Percentiles rank a stretch among this genome's conserved stretches.
Evolutionary conservation across 805 yeast genomes (phyloP).

Genomic region (Metschnikowia rubicola): DNA sequence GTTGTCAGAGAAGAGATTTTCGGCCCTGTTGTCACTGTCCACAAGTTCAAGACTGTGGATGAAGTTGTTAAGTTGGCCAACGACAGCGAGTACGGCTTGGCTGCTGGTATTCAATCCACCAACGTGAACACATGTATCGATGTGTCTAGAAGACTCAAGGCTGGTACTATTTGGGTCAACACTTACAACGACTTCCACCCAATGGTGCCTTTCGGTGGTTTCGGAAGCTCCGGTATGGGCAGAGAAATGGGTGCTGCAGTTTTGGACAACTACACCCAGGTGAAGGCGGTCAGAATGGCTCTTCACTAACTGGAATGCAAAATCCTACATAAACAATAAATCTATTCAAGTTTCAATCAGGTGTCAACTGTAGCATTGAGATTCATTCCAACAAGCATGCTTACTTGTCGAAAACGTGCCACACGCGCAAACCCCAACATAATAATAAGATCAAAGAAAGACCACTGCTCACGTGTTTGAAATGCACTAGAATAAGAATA

Average conservation of each 20-base stretch:
- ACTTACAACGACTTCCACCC: constrained; percentile 85
- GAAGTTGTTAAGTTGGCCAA: constrained; percentile 79
- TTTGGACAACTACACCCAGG: constrained; percentile 78
- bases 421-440: too few species aligned
- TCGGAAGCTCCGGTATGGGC: constrained; percentile 86
- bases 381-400: too few species aligned
- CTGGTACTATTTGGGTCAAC: constrained; percentile 93
- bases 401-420: too few species aligned
- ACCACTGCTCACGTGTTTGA: too few species aligned
- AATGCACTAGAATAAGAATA: too few species aligned
- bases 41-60: constrained; percentile 78
- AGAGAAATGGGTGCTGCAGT: constrained; percentile 92
- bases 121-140: constrained; percentile 72
- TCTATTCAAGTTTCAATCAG: too few species aligned
- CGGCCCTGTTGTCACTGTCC: constrained; percentile 87
- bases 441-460: too few species aligned
- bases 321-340: too few species aligned
- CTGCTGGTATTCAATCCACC: constrained; percentile 84
- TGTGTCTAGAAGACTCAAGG: constrained; percentile 68
- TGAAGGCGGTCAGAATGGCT: constrained; percentile 74
- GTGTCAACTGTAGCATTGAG: too few species aligned
- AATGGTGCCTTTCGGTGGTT: constrained; percentile 90
- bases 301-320: constrained; percentile 11
- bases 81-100: constrained; percentile 79
- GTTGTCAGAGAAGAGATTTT: constrained; percentile 89